Evolutionary conservation across 176 grass and related monocot species (phyloP).

Genomic region (Eragrostis nindensis): DNA sequence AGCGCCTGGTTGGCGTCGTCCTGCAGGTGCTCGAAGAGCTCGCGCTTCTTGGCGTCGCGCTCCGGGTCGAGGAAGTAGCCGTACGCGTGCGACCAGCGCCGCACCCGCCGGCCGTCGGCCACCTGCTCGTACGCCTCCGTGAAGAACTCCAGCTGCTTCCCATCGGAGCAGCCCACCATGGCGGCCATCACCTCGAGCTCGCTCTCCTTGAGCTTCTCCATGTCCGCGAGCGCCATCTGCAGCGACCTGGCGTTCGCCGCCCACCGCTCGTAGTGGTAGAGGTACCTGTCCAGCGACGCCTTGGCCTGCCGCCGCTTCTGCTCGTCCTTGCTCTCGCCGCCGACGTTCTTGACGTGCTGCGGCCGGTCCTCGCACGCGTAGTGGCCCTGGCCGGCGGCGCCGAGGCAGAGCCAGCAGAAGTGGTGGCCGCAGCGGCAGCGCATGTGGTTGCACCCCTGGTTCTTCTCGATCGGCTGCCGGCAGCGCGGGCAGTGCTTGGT

Average conservation of each 20-base stretch:
- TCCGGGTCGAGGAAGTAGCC: slow-evolving; percentile 24
- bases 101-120: slow-evolving; percentile 2
- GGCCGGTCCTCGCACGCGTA: not conserved
- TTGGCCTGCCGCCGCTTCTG: slow-evolving; percentile 23
- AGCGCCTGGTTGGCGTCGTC: not conserved
- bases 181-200: not conserved
- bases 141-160: not conserved
- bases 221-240: not conserved
- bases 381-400: not conserved
- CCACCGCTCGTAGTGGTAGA: slow-evolving; percentile 49
- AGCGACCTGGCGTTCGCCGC: slow-evolving; percentile 10
- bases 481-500: slow-evolving; percentile 38
- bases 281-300: slow-evolving; percentile 40
- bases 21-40: slow-evolving; percentile 15
- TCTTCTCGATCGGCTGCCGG: slow-evolving; percentile 39
- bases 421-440: slow-evolving; percentile 1
- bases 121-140: slow-evolving; percentile 4
- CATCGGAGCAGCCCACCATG: not conserved
- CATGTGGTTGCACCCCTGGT: slow-evolving; percentile 45
- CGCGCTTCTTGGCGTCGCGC: not conserved
- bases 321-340: not conserved
- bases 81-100: slow-evolving; percentile 25
- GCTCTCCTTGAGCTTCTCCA: not conserved
- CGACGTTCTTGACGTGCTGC: not conserved
- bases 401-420: slow-evolving; percentile 56